Base-by-base conservation (phyloP, 768 basidiomycete species). In the Trametes villosa region DNA sequence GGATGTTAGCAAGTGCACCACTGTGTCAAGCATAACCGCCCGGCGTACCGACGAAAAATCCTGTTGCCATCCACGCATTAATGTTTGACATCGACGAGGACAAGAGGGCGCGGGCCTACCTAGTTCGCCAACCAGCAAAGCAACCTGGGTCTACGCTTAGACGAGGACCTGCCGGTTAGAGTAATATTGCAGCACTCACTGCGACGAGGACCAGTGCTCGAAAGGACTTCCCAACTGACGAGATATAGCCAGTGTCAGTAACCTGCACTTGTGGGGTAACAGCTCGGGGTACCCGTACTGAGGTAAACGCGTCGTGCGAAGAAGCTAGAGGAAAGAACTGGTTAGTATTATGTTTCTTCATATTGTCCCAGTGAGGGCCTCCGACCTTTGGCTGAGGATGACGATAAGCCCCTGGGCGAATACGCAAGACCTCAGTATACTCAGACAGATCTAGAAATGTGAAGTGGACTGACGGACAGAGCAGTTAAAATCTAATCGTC, bases 271-370 rank as follows among this genome's bases (percentile, higher is more conserved):
- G n/a, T n/a, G n/a, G n/a, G n/a, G n/a, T n/a, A n/a, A n/a, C n/a
- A n/a, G n/a, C n/a, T n/a, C n/a, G n/a, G n/a, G 38, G 6, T 6
- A 3, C 0, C 22, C 56, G 20, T 36, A 57, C 56, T 40, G 18
- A 57, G 38, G 17, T 49, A 57, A 4, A 50, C 38, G 12, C 56
- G 56, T 17, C 56, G 36, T 8, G 56, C 47, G 48, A 57, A 57
- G 56, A 40, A 57, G 24, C 56, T 57, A 12, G 5, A 38, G 22
- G 4, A 17, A 22, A 0, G 18, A 7, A 7, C 6, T 20, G 38
- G 20, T 26, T 29, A 27, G 13, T 22, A 0, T 7, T 4, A 12
- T n/a, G 41, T n/a, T n/a, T n/a, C n/a, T n/a, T n/a, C n/a, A n/a
- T n/a, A n/a, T n/a, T n/a, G n/a, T n/a, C n/a, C n/a, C n/a, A n/a